Evolutionary conservation across 2,329 filamentous ascomycete species (phyloP), one percentile per base, ranked within the genome.

Genomic region (Blastomyces silverae): DNA sequence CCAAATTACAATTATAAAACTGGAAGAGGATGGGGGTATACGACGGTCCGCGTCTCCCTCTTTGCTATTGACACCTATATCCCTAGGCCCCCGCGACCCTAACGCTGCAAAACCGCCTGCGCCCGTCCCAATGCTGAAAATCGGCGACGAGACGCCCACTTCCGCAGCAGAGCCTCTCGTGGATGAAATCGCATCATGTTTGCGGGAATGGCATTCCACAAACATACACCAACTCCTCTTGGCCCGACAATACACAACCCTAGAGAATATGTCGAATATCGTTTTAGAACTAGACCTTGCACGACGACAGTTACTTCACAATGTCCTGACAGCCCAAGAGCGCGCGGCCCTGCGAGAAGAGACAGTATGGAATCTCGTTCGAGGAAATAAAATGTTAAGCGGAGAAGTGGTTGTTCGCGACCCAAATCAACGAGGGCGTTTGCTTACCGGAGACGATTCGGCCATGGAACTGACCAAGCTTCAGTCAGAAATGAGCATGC

Each of bases 191-290:
- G 92, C 94, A 17, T 97, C 92, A 3, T 99, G 94, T 75, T 79
- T 99, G 68, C 87, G 94, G 70, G 94, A 99, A 83, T 99, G 94
- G 95, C 93, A 99, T 79, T 96, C 94, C 25, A 96, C 92, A 22
- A 95, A 97, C 73, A 83, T 99, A 20, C 95, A 99, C 78, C 91
- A 96, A 74, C 82, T 97, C 31, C 83, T 99, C 0, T 84, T 99
- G 10, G 87, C 87, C 25, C 85, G 91, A 66, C 87, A 92, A 74
- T 99, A 99, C 77, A 80, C 84, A 61, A 85, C 88, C 64, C 81
- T 99, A 64, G 91, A 96, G 71, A 87, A 89, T 67, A 87, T 97
- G 74, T 90, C 91, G 1, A 84, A 85, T 64, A 83, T 97, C 63
- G 89, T 97, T 56, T 85, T 87, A 61, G 86, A 87, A n/a, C 82